Evolutionary conservation across 148 eudicot species (phyloP).

Genomic region (Fagopyrum homotropicum): DNA sequence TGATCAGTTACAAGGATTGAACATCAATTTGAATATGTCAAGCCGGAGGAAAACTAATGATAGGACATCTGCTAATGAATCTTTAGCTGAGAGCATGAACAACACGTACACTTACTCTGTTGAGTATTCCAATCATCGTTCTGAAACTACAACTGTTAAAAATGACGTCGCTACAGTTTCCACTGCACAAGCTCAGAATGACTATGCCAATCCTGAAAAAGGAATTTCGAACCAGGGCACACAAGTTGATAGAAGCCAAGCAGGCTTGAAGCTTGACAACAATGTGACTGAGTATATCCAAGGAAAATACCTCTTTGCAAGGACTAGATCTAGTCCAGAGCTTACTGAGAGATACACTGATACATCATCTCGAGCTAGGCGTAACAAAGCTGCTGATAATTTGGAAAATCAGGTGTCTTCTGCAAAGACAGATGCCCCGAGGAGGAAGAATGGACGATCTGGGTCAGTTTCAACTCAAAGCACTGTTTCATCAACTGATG

Average conservation of each 20-base stretch:
- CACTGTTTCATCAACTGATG: slow-evolving; percentile 35
- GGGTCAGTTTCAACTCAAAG: slow-evolving; percentile 31
- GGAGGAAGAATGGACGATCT: slow-evolving; percentile 37
- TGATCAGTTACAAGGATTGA: slow-evolving; percentile 21
- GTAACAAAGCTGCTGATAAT: slow-evolving; percentile 33
- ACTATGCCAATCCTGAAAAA: slow-evolving; percentile 25
- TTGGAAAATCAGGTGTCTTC: slow-evolving; percentile 29
- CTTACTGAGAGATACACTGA: slow-evolving; percentile 50
- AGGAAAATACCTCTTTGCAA: slow-evolving; percentile 58
- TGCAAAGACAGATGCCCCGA: slow-evolving; percentile 32
- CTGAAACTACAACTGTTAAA: slow-evolving; percentile 22
- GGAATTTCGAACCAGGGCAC: slow-evolving; percentile 23
- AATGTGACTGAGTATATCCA: slow-evolving; percentile 37
- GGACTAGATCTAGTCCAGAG: slow-evolving; percentile 86
- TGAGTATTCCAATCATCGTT: slow-evolving; percentile 30
- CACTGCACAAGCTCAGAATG: slow-evolving; percentile 32
- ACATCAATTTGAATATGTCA: slow-evolving; percentile 17
- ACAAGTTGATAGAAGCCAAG: slow-evolving; percentile 28
- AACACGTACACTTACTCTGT: slow-evolving; percentile 19
- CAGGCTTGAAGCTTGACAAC: slow-evolving; percentile 29
- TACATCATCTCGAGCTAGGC: slow-evolving; percentile 34
- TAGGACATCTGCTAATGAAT: slow-evolving; percentile 22
- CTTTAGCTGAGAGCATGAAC: slow-evolving; percentile 23
- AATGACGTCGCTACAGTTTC: slow-evolving; percentile 23
- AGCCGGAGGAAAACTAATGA: slow-evolving; percentile 24